Base-by-base conservation (phyloP, 441 rosid species). In the Macaranga tanarius region DNA sequence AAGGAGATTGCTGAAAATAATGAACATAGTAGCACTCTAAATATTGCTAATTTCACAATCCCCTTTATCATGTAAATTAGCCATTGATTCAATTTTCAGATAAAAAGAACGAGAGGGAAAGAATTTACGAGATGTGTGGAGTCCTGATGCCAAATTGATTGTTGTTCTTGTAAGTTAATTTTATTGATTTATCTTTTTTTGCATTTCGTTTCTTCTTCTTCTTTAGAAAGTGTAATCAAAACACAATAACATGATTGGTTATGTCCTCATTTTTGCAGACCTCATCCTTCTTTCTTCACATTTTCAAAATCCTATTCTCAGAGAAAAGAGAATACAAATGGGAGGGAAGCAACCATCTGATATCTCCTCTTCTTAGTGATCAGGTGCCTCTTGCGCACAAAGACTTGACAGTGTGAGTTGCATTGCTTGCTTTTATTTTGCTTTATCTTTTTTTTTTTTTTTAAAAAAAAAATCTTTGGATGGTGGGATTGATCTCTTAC, bases 101-200 rank as follows among this genome's bases (percentile, higher is more conserved):
- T n/a, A n/a, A n/a, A n/a, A n/a, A 77, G 86, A 81, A 73, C 85
- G 76, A 75, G 95, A 95, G 76, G 99, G 99, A 0, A 95, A 91
- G 87, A 90, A 91, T 84, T 72, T 86, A 74, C 92, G 79, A 69
- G 98, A 93, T 68, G 96, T 87, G 75, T 93, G 98, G 99, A 95
- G 98, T 62, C 94, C 93, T 4, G 98, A 95, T 71, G 62, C 88
- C 67, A 93, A 92, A 82, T 79, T 95, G 86, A 82, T 95, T 31
- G 95, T 96, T 65, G 80, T 91, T 83, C 81, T 93, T 80, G 98
- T 93, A 76, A 86, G 95, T 78, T 2, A n/a, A 34, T n/a, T 42
- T 17, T 7, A 15, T 77, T 77, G 20, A 10, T 57, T 44, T 72
- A 3, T 48, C 51, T 34, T 45, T 22, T 22, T 61, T 38, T 7